Evolutionary conservation across 2,329 filamentous ascomycete genomes (phyloP), one percentile per base, ranked within the genome.

Genomic region (Macrophomina phaseolina): DNA sequence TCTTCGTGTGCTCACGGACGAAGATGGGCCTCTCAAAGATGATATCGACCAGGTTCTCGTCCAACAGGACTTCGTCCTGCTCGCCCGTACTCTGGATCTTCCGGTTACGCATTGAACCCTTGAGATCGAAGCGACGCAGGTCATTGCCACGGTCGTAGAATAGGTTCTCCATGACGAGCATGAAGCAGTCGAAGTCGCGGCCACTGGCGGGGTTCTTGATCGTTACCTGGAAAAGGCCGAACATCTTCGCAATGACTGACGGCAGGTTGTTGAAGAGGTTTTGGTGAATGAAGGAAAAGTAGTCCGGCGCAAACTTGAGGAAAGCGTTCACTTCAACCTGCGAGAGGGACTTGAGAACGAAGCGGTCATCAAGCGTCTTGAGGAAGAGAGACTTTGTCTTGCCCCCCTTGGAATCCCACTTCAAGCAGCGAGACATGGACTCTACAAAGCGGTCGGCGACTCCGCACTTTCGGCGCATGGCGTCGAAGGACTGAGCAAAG

Each of bases 21-120:
- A 99, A 99, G 16, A 99, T 85, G 0, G 95, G 96, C 1, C 92
- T 96, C 77, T 99, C 95, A 69, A 97, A 99, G 70, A 99, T 98
- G 77, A 97, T 98, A 77, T 99, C 96, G 9, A 99, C 95, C 86
- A 99, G 95, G 79, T 99, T 99, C 76, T 99, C 96, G 75, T 99
- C 95, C 1, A 99, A 85, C 3, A 99, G 86, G 3, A 99, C 95
- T 79, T 99, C 95, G 71, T 98, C 95, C 70, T 94, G 91, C 79
- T 98, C 93, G 63, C 95, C 96, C 0, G 95, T 99, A 34, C 91
- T 93, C 75, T 98, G 90, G 53, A 98, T 97, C 77, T 97, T 97
- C 74, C 95, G 92, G 80, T 99, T 99, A 55, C 95, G 90, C 95
- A 99, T 99, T 8, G 93, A 97, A 1, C 95, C 95, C 77, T 99